Evolutionary conservation across 108 stramenopile species (phyloP).

Genomic region (Hondaea fermentalgiana): DNA sequence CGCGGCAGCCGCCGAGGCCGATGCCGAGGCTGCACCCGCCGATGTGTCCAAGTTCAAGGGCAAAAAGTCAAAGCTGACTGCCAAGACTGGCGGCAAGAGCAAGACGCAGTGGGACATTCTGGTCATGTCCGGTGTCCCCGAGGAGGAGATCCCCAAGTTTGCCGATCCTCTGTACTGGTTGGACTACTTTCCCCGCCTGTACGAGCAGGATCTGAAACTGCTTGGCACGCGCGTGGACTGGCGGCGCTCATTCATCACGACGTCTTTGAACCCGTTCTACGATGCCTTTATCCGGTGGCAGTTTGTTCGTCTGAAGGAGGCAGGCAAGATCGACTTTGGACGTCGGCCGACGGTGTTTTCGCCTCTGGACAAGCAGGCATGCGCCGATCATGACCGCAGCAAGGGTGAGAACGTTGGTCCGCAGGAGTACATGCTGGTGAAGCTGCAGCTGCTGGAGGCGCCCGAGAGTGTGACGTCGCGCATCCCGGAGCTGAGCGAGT

Average conservation of each 20-base stretch:
- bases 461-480: constrained; percentile 52
- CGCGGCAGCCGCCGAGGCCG: constrained; percentile 56
- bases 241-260: constrained; percentile 95
- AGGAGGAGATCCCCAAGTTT: constrained; percentile 42
- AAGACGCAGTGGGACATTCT: constrained; percentile 19
- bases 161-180: constrained; percentile 88
- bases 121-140: constrained; percentile 27
- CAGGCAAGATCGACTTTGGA: constrained; percentile 76
- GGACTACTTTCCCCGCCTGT: constrained; percentile 87
- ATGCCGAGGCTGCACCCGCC: constrained; percentile 47
- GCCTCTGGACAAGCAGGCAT: constrained; percentile 88
- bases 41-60: constrained; percentile 46
- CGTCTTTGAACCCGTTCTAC: constrained; percentile 86
- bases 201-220: constrained; percentile 71
- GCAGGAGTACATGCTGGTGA: constrained; percentile 96
- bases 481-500: constrained; percentile 59
- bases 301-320: constrained; percentile 71
- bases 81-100: constrained; percentile 68
- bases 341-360: constrained; percentile 91
- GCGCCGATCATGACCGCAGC: constrained; percentile 94
- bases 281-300: constrained; percentile 94
- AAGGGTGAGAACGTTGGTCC: constrained; percentile 93
- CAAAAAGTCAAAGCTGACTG: constrained; percentile 79
- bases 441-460: constrained; percentile 78
- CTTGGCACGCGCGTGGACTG: constrained; percentile 91